Evolutionary conservation across 257 asterid species (phyloP), one percentile per base, ranked within the genome.

Genomic region (Ligustrum vulgare): DNA sequence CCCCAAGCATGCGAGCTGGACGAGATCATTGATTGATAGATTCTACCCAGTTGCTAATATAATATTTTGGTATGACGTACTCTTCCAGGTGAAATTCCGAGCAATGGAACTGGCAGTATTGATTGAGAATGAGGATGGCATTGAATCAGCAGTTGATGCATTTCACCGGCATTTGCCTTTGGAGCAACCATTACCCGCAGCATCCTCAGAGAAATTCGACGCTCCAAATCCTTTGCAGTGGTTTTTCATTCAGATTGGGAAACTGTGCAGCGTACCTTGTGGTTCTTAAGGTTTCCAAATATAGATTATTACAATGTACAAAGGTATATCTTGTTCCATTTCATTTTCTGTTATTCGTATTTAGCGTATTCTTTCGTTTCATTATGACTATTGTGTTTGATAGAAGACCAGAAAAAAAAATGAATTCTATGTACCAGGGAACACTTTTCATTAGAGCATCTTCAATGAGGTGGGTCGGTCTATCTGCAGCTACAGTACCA

Each of bases 131-230:
- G 98, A 95, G 84, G 99, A 95, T 8, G 99, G 99, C 28, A 97
- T 93, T 6, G 97, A 93, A 18, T 91, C 84, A 7, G 99, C 99
- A 67, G 96, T 95, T 11, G 94, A 93, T 63, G 94, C 97, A 0
- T 95, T 95, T 78, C 99, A 95, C 81, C 91, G 91, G 78, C 95
- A 95, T 70, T 81, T 95, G 74, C 99, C 97, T 1, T 77, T 87
- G 7, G 83, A 90, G 80, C 74, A 91, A 20, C 98, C 98, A 6
- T 66, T 88, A 23, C 91, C 91, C 3, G 34, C 84, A 3, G 64
- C 83, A 35, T 22, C 96, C 35, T n/a, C 78, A 5, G 90, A 81
- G 72, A 81, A 85, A 25, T 82, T 80, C 13, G 87, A 86, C 15
- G 70, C 81, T 32, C 96, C 92, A 33, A 85, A 82, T 79, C 86